A percentile compares a stretch with the other conserved stretches of the same genome.
Evolutionary conservation across 163 green algal species (phyloP).

Genomic region (Scenedesmus sp.): DNA sequence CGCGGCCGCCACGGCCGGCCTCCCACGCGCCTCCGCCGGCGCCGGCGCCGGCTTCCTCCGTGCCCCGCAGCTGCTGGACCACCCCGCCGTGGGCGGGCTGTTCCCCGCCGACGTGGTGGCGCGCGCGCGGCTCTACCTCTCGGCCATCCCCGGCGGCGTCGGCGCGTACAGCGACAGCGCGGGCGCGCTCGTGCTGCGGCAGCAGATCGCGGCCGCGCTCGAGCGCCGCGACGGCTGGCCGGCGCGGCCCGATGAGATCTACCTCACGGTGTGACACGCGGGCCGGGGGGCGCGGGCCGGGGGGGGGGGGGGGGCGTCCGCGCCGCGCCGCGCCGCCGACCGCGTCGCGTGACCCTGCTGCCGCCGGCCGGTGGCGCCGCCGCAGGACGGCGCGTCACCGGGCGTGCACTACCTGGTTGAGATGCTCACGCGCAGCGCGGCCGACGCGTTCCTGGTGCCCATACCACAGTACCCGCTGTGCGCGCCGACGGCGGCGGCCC

Average conservation of each 20-base stretch:
- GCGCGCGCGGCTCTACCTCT: constrained; percentile 72
- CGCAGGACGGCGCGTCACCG: constrained; percentile 65
- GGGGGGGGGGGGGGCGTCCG: background rate
- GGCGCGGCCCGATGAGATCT: constrained; percentile 77
- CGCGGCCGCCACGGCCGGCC: too few relatives aligned
- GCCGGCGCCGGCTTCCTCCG: too few relatives aligned
- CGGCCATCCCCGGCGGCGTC: constrained; percentile 65
- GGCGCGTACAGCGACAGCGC: constrained; percentile 80
- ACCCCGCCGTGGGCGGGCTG: constrained; percentile 60
- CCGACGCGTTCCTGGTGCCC: constrained; percentile 79
- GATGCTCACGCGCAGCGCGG: constrained; percentile 57
- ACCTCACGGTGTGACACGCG: constrained; percentile 56
- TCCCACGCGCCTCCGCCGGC: too few relatives aligned
- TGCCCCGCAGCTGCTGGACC: constrained; percentile 74
- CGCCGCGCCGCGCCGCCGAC: too few relatives aligned
- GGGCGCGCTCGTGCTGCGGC: constrained; percentile 64
- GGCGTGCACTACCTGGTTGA: constrained; percentile 72
- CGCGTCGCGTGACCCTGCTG: background rate
- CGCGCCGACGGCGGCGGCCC: constrained; percentile 31
- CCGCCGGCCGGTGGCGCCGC: background rate
- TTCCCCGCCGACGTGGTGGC: constrained; percentile 86
- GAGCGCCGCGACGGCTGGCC: constrained; percentile 77
- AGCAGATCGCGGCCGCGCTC: constrained; percentile 73
- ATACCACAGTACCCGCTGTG: constrained; percentile 90
- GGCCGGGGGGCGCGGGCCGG: background rate